Percentiles rank a stretch among this genome's conserved stretches.
phyloP scores from a whole-genome alignment of 106 monocot species.

The Allium sativum region DNA sequence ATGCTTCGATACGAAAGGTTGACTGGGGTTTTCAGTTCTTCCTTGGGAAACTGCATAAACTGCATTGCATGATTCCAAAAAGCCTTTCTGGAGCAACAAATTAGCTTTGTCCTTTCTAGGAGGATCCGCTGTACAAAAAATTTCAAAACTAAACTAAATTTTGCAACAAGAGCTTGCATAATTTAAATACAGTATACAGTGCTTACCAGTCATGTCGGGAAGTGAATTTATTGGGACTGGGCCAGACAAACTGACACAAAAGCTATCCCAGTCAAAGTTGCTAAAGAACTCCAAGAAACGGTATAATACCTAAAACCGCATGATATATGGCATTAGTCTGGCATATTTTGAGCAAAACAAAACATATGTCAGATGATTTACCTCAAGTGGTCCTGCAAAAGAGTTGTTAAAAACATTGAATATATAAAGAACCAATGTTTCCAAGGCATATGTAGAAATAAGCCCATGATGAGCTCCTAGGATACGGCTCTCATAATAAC shows the following conservation, averaged over 20 bases:
- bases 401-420: slow-evolving; percentile 90
- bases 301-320: slow-evolving; percentile 63
- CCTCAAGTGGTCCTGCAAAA: slow-evolving; percentile 98
- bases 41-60: slow-evolving; percentile 44
- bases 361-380: slow-evolving; percentile 16
- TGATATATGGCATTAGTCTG: not conserved
- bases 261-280: slow-evolving; percentile 97
- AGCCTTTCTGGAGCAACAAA: slow-evolving; percentile 35
- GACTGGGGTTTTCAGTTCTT: slow-evolving; percentile 48
- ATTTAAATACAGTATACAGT: too few species aligned
- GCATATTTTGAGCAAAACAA: not conserved
- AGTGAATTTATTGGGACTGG: slow-evolving; percentile 57
- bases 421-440: slow-evolving; percentile 91
- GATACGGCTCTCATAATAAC: slow-evolving; percentile 92
- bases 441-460: slow-evolving; percentile 96
- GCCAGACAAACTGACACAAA: slow-evolving; percentile 81
- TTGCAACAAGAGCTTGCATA: too few species aligned
- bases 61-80: slow-evolving; percentile 46
- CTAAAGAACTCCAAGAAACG: slow-evolving; percentile 98
- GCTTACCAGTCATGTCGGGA: slow-evolving; percentile 48
- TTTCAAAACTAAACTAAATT: not conserved
- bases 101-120: slow-evolving; percentile 45
- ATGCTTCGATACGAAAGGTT: slow-evolving; percentile 72
- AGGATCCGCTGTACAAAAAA: slow-evolving; percentile 32
- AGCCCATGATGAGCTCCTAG: slow-evolving; percentile 98